Percentiles rank a stretch among this genome's conserved stretches.
phyloP scores from a whole-genome alignment of 2,329 filamentous ascomycete genomes.

The Cercospora sp. region DNA sequence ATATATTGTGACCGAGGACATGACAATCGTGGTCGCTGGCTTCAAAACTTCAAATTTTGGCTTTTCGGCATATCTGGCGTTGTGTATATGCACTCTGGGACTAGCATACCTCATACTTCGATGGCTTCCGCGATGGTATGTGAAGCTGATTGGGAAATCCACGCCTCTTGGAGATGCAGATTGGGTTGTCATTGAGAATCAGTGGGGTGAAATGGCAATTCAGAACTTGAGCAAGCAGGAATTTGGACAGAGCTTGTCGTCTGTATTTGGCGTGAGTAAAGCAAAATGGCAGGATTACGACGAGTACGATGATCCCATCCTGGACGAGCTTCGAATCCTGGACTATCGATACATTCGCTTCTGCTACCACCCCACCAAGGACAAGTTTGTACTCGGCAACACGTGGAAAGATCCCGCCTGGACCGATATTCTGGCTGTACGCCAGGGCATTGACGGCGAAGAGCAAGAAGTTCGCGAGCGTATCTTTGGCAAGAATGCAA shows the following conservation, averaged over 20 bases:
- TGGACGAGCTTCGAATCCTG: constrained; percentile 72
- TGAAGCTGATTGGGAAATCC: constrained; percentile 69
- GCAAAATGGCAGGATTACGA: constrained; percentile 64
- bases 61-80: constrained; percentile 64
- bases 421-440: constrained; percentile 73
- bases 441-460: constrained; percentile 80
- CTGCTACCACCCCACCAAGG: constrained; percentile 82
- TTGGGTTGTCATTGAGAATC: constrained; percentile 96
- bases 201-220: constrained; percentile 91
- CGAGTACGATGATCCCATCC: constrained; percentile 71
- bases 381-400: constrained; percentile 82
- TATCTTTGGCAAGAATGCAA: constrained; percentile 86
- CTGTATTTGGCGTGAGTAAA: constrained; percentile 69
- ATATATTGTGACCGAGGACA: constrained; percentile 87
- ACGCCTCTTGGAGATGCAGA: constrained; percentile 71
- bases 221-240: constrained; percentile 62
- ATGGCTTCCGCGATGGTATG: constrained; percentile 87
- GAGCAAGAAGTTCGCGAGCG: constrained; percentile 79
- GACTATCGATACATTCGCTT: constrained; percentile 95
- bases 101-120: constrained; percentile 80
- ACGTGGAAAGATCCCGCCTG: constrained; percentile 94
- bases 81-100: constrained; percentile 73
- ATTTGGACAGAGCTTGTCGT: constrained; percentile 64
- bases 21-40: constrained; percentile 89
- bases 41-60: constrained; percentile 77